phyloP scores from a whole-genome alignment of 1,284 basidiomycete genomes.

The Leucocoprinus gongylophorus region DNA sequence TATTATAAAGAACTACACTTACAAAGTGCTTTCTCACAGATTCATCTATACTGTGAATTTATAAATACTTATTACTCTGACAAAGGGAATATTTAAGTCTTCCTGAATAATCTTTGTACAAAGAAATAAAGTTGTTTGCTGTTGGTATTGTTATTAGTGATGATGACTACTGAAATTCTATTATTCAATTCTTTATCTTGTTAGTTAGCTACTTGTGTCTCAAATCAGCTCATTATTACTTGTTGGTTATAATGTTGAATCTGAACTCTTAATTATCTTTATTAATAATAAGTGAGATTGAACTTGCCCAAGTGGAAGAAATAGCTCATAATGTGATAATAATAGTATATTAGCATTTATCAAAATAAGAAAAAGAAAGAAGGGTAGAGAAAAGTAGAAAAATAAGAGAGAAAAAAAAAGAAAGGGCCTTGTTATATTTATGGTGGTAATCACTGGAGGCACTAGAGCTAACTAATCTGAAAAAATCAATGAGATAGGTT shows the following conservation, averaged over 20 bases:
- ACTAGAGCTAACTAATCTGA: no score
- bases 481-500: no score
- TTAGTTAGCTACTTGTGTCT: constrained; percentile 24
- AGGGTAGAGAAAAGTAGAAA: no score
- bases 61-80: background rate
- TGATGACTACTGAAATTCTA: constrained; percentile 27
- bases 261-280: background rate
- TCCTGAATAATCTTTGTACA: constrained; percentile 12
- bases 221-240: constrained; percentile 20
- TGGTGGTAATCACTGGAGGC: no score
- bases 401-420: no score
- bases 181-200: constrained; percentile 28
- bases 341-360: background rate
- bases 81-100: background rate
- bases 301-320: background rate
- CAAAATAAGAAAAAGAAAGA: background rate
- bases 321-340: background rate
- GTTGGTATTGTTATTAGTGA: constrained; percentile 26
- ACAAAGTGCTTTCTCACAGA: no score
- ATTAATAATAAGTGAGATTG: background rate
- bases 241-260: background rate
- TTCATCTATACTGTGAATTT: no score
- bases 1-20: no score
- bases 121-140: constrained; percentile 23
- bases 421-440: no score